Base-by-base conservation (phyloP, 352 stramenopile species). In the Pythium chondricola region DNA sequence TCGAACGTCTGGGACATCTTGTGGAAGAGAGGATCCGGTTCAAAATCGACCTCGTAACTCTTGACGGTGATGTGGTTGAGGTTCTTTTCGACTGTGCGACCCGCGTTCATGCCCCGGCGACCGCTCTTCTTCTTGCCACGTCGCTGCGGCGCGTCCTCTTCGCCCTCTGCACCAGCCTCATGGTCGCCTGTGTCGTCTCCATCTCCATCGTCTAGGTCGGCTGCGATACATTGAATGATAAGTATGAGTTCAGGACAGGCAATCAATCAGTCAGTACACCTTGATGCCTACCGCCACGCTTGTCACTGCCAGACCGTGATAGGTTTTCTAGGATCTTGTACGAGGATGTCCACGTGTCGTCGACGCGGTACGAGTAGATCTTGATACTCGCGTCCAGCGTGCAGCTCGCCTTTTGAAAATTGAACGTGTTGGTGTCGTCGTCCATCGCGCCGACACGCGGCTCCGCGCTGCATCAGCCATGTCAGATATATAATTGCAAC, bases 281-380 rank as follows among this genome's bases (percentile, higher is more conserved):
- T 17, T 4, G 20, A 42, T 7, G 20, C 33, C 14, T 36, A 42
- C 35, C 46, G 32, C 69, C 69, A 26, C 78, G 69, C 35, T 85
- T 85, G 21, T 81, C 68, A 25, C 81, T 51, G 24, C 56, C 80
- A 4, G 63, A 85, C 38, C 94, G 77, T 36, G 95, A 98, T 14
- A 99, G 70, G 61, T 98, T 98, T 44, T 98, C 95, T n/a, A 99
- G 58, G 14, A 99, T 96, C 49, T 97, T 97, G 67, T 98, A 98
- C 39, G 88, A 97, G 40, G 88, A 97, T 31, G 95, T 88, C 77
- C 96, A 97, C 40, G 97, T 98, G 63, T 98, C 95, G 60, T 99
- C 96, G 26, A 99, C 96, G 47, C 96, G 90, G 64, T 98, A 98
- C 30, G 92, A 98, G 68, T 99, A 99, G 55, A 99, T 98, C 68